Percentiles rank a stretch among this genome's conserved stretches.
These are phyloP conservation scores for Kodamaea kaohsiungensis DNA, from an alignment of 805 yeast species.

Conservation along the genomic window DNA sequence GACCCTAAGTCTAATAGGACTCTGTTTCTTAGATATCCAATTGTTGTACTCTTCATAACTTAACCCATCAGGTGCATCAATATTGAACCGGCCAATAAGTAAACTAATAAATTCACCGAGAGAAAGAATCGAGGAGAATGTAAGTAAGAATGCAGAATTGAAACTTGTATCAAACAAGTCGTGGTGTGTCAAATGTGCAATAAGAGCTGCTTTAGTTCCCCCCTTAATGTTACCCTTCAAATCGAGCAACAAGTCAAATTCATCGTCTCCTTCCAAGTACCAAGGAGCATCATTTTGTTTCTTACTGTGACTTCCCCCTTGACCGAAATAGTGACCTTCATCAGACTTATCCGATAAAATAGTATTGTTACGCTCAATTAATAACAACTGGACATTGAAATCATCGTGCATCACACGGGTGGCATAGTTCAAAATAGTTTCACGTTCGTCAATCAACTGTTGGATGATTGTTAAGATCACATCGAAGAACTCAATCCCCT, in stretches of 20 bases:
- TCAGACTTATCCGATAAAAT: conserved; percentile 38
- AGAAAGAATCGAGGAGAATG: conserved; percentile 74
- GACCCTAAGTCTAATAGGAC: conserved; percentile 65
- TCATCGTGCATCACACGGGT: conserved; percentile 78
- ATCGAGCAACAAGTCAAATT: conserved; percentile 56
- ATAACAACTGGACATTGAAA: conserved; percentile 58
- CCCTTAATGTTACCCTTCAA: conserved; percentile 75
- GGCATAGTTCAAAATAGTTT: conserved; percentile 67
- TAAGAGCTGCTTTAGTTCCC: conserved; percentile 75
- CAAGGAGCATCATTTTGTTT: conserved; percentile 56
- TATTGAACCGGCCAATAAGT: conserved; percentile 63
- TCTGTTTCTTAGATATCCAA: conserved; percentile 73
- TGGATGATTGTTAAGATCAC: conserved; percentile 44
- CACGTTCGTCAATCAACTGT: conserved; percentile 69
- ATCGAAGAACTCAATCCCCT: conserved; percentile 35
- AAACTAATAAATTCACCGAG: conserved; percentile 60
- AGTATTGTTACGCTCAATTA: conserved; percentile 48
- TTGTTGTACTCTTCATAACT: conserved; percentile 75
- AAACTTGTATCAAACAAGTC: conserved; percentile 60
- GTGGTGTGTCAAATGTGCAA: conserved; percentile 81
- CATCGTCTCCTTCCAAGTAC: conserved; percentile 71
- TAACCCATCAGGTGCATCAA: conserved; percentile 84
- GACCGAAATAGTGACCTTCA: conserved; percentile 31
- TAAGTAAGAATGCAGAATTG: conserved; percentile 67
- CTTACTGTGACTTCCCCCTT: conserved; percentile 30